Conservation (phyloP, 2,329 filamentous ascomycete genomes). For the Ophiostoma novo-ulmi region DNA sequence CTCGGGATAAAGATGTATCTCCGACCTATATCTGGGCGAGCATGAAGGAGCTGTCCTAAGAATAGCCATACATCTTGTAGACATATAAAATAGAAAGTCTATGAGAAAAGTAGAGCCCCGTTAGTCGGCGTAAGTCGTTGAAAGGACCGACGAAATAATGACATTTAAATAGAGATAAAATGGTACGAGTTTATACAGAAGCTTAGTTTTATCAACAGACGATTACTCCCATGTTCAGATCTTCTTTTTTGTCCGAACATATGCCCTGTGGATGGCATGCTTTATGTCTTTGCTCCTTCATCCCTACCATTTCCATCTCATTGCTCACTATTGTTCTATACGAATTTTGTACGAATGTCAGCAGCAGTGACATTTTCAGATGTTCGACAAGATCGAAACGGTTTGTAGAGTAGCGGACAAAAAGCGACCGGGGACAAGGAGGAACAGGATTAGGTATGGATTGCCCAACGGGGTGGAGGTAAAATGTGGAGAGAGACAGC, state of each 20-base stretch:
- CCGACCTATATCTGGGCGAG: constrained; percentile 12
- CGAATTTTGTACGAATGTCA: not conserved
- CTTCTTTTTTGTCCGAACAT: not conserved
- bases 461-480: constrained; percentile 15
- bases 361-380: not conserved
- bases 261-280: not conserved
- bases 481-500: constrained; percentile 18
- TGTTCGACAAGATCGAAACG: not conserved
- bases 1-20: constrained; percentile 18
- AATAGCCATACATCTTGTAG: not conserved
- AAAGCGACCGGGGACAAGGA: constrained; percentile 7
- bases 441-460: constrained; percentile 1
- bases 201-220: not conserved
- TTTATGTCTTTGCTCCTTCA: not conserved
- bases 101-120: not conserved
- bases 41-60: not conserved
- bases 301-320: not conserved
- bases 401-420: not conserved
- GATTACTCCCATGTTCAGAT: not conserved
- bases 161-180: not conserved
- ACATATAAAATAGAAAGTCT: not conserved
- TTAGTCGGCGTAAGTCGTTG: not conserved
- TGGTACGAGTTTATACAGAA: not conserved
- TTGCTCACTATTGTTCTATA: not conserved
- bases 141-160: not conserved